Evolutionary conservation across 2,329 filamentous ascomycete species (phyloP).

Genomic region (Botryotinia calthae): DNA sequence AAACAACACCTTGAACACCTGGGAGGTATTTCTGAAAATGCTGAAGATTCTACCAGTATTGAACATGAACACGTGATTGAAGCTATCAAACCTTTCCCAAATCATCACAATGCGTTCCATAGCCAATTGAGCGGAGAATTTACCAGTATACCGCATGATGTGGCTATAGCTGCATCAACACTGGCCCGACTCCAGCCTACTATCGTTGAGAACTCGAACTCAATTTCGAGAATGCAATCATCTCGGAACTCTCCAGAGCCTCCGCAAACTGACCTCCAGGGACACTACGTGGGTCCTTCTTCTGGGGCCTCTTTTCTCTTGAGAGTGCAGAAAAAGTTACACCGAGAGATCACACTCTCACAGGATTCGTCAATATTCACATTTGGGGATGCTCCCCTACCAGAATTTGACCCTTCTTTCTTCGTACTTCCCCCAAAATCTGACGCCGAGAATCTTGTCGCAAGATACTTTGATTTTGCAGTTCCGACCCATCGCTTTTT

Average conservation of each 20-base stretch:
- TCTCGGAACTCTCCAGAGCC: slow-evolving; percentile 47
- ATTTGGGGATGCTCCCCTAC: slow-evolving; percentile 42
- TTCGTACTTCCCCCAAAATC: slow-evolving; percentile 40
- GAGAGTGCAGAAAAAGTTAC: slow-evolving; percentile 49
- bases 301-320: slow-evolving; percentile 50
- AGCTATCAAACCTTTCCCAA: not conserved
- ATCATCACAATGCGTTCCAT: slow-evolving; percentile 6
- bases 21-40: slow-evolving; percentile 1
- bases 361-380: slow-evolving; percentile 42
- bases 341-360: slow-evolving; percentile 41
- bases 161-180: slow-evolving; percentile 17
- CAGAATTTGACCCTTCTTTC: slow-evolving; percentile 45
- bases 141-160: slow-evolving; percentile 6
- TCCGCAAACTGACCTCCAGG: slow-evolving; percentile 46
- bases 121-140: not conserved
- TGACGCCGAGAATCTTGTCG: slow-evolving; percentile 39
- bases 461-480: slow-evolving; percentile 58
- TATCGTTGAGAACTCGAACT: not conserved
- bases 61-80: slow-evolving; percentile 9
- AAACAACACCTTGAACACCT: not conserved
- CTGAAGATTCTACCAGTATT: not conserved
- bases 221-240: slow-evolving; percentile 24
- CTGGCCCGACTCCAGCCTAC: not conserved
- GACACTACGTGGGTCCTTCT: slow-evolving; percentile 48
- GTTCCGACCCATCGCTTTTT: slow-evolving; percentile 59